Percentiles rank a stretch among this genome's conserved stretches.
These are phyloP conservation scores for Peniophora sp. DNA, from an alignment of 1,284 basidiomycete species.

Conservation along the genomic window DNA sequence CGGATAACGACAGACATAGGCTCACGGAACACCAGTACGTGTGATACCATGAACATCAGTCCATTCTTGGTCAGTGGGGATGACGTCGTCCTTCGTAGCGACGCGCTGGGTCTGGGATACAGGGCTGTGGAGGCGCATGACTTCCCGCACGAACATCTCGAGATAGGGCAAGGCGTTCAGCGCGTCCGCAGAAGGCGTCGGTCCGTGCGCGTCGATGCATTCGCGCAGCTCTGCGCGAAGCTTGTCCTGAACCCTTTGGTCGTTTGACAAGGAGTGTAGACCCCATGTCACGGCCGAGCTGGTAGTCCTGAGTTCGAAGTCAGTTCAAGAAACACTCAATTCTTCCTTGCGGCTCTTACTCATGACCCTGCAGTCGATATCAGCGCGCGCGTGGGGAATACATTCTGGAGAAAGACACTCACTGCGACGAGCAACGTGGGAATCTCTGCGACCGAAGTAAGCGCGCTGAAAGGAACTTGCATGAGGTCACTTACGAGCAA, in stretches of 20 bases:
- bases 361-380: too few relatives aligned
- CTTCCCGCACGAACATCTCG: slow-evolving; percentile 30
- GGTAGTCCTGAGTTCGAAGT: slow-evolving; percentile 24
- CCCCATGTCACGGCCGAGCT: slow-evolving; percentile 42
- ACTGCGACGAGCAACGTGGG: slow-evolving; percentile 55
- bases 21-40: slow-evolving; percentile 11
- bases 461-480: not conserved
- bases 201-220: slow-evolving; percentile 16
- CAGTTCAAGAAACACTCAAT: too few relatives aligned
- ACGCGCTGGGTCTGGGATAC: slow-evolving; percentile 28
- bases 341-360: too few relatives aligned
- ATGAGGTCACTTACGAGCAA: slow-evolving; percentile 48
- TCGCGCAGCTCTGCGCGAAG: slow-evolving; percentile 60
- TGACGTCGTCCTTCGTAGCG: slow-evolving; percentile 21
- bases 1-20: not conserved
- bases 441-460: slow-evolving; percentile 32
- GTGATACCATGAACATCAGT: slow-evolving; percentile 1
- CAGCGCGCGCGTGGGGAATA: too few relatives aligned
- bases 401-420: too few relatives aligned
- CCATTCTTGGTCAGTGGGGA: slow-evolving; percentile 19
- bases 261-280: slow-evolving; percentile 51
- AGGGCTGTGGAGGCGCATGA: slow-evolving; percentile 30
- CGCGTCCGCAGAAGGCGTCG: slow-evolving; percentile 22
- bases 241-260: slow-evolving; percentile 50
- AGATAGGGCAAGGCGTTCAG: slow-evolving; percentile 14